Base-by-base conservation (phyloP, 495 filamentous ascomycete genomes). In the Penicillium egyptiacum region DNA sequence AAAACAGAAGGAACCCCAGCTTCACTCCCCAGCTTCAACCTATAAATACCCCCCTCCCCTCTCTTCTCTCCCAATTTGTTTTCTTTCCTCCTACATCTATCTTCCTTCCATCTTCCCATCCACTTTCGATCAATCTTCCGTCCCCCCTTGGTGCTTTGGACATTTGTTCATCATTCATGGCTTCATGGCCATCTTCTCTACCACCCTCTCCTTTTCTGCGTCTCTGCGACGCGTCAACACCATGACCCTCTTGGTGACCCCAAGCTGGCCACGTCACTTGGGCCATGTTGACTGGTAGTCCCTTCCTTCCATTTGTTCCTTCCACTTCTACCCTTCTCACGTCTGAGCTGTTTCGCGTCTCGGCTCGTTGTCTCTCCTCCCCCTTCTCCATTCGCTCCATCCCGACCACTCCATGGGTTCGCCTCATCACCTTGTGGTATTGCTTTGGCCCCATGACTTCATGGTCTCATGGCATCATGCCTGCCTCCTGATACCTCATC, bases 11-110 rank as follows among this genome's bases (percentile, higher is more conserved):
- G 35, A 20, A 25, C 26, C 31, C 16, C 35, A 39, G n/a, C 23
- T 19, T 31, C 20, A 25, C 39, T 25, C 43, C 50, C 7, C 48
- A 10, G 35, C 43, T 44, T 47, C 23, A 31, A 28, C 47, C 35
- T 49, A 53, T 49, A 51, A 49, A 26, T 41, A 48, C 31, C 31
- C 45, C 9, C 35, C 30, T 25, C 51, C 28, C 31, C 28, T 31
- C n/a, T 35, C 33, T 39, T 48, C 6, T 33, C 20, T 39, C 44
- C 30, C 52, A 16, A 14, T 51, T 14, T 30, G 17, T 51, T 63
- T 55, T 63, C 43, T 19, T 53, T 49, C 48, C 58, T 58, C 45
- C 42, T 47, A 44, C 42, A 37, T 37, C 19, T 1, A 19, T 48
- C 25, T 45, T 57, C n/a, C 30, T 25, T 44, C 42, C 10, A 41